Base-by-base conservation (phyloP, 176 grass and related monocot species). In the Alopecurus myosuroides region DNA sequence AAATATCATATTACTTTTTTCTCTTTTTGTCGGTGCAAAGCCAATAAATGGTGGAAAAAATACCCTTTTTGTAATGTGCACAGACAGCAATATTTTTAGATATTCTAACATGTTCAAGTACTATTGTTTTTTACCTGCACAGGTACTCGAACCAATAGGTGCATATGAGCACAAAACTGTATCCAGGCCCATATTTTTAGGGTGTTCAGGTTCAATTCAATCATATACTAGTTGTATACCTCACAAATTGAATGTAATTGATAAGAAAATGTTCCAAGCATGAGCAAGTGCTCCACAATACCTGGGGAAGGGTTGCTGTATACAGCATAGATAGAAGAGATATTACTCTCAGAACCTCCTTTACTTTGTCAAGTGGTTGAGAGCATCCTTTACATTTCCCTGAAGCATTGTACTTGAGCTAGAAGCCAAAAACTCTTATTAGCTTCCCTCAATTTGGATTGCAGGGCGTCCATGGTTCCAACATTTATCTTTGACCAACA, bases 271-370 rank as follows among this genome's bases (percentile, higher is more conserved):
- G 17, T 60, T 71, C 29, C 42, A 23, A 57, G 36, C 13, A 28
- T 70, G 65, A 49, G 11, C 41, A 70, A 80, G 33, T 51, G 34
- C 25, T 58, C 65, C 37, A 67, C 33, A 67, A 22, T 67, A 85
- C 83, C 83, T 85, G 61, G 69, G 83, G 83, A 85, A 77, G 62
- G 74, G 10, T 42, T 68, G 74, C 74, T 77, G 74, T 37, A 26
- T 68, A 53, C 9, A 75, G 20, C 44, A 77, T 36, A 69, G 74
- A 42, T 68, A 85, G 18, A 77, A 68, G 20, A 68, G 20, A n/a
- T 41, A 69, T n/a, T 41, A 40, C 39, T 77, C 36, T 77, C 10
- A 19, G 25, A 74, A 29, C 23, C 42, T 19, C 7, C 23, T 7
- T 72, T 72, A 26, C 40, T 28, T 72, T 45, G 15, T 30, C 25